Evolutionary conservation across 306 rosid species (phyloP).

Genomic region (Spatholobus suberectus): DNA sequence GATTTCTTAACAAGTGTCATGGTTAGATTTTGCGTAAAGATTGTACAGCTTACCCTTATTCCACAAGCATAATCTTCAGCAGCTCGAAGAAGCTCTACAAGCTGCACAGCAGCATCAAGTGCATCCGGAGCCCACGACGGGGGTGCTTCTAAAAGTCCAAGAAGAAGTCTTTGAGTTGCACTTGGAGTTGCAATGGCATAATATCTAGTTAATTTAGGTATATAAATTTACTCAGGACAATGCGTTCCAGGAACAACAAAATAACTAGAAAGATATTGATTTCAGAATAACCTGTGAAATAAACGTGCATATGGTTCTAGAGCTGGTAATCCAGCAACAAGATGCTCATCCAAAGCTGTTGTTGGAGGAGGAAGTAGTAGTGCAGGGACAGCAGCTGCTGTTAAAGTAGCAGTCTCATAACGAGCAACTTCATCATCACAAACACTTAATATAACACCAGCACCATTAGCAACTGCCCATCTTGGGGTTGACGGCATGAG

Average conservation of each 20-base stretch:
- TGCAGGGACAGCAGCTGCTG: slow-evolving; percentile 92
- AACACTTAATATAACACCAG: slow-evolving; percentile 91
- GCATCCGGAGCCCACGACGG: slow-evolving; percentile 99
- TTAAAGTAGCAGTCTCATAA: slow-evolving; percentile 86
- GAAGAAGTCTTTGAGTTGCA: slow-evolving; percentile 96
- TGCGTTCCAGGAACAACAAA: not conserved
- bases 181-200: slow-evolving; percentile 97
- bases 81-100: slow-evolving; percentile 93
- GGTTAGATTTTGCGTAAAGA: not conserved
- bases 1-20: not conserved
- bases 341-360: slow-evolving; percentile 88
- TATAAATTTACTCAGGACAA: not conserved
- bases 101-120: slow-evolving; percentile 93
- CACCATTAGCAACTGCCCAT: slow-evolving; percentile 95
- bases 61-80: slow-evolving; percentile 95
- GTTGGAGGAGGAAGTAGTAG: slow-evolving; percentile 94
- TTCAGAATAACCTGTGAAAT: slow-evolving; percentile 73
- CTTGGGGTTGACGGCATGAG: slow-evolving; percentile 83
- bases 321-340: slow-evolving; percentile 92
- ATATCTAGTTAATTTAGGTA: slow-evolving; percentile 56
- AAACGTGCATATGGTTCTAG: slow-evolving; percentile 94
- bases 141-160: slow-evolving; percentile 92
- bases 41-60: slow-evolving; percentile 70
- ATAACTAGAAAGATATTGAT: slow-evolving; percentile 19
- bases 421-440: slow-evolving; percentile 91